Evolutionary conservation across 2,329 filamentous ascomycete genomes (phyloP), one percentile per base, ranked within the genome.

Genomic region (Pyricularia sp.): DNA sequence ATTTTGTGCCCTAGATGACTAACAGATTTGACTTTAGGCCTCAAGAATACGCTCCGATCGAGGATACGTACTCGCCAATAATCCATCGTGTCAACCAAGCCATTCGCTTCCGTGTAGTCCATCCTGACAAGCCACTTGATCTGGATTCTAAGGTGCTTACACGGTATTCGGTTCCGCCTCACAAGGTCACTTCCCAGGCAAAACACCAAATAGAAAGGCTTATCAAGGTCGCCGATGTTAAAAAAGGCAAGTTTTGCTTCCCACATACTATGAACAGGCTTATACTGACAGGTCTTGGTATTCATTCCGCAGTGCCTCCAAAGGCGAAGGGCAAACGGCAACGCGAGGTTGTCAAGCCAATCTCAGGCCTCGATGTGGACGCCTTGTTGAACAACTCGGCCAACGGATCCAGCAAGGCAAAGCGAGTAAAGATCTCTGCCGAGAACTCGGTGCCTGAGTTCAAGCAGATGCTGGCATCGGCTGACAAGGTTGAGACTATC

Each of bases 61-160:
- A 96, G 55, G 91, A 96, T 62, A 88, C 88, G 0, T 97, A 86
- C 73, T 92, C 91, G 28, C 92, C 93, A 4, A 78, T 89, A 4
- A 82, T 97, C n/a, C 93, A 97, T 74, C 88, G 92, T 35, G 84
- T 97, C 66, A 91, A 92, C 69, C 88, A 94, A 73, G 91, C 91
- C 16, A 87, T 97, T 68, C 88, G 90, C 65, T 87, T 88, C 73
- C 87, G 93, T 49, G 94, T 93, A 1, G 84, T 93, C 1, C 82
- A 93, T 71, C 85, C 90, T 0, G 81, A 86, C 3, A 81, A 84
- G 22, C 79, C 85, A 0, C 74, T 93, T 9, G 84, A 85, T 0
- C 81, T 85, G 8, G 79, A 84, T 4, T 81, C 87, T 8, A 83
- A 85, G 49, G 79, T 97, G 7, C 82, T 87, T 0, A 68, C 65